Evolutionary conservation across 495 filamentous ascomycete genomes (phyloP), one percentile per base, ranked within the genome.

Genomic region (Aspergillus sparsus): DNA sequence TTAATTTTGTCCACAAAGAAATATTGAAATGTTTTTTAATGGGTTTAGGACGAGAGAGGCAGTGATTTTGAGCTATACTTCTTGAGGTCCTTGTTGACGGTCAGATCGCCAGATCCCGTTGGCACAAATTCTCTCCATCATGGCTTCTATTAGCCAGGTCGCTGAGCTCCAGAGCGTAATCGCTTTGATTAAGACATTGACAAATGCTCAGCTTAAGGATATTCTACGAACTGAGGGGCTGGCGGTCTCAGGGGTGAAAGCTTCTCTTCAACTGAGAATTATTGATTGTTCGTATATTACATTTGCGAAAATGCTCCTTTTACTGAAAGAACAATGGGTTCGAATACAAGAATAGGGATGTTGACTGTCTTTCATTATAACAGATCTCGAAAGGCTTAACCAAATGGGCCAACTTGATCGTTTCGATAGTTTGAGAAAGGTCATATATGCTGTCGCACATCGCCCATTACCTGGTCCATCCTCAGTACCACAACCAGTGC

Each of bases 231-330:
- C 76, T 56, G 88, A 93, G 69, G 81, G 84, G 32, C 79, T 93
- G 15, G 77, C 80, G 36, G 86, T 90, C 41, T 89, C 84, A 32
- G 94, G 94, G 8, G 85, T 91, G 60, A 98, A 98, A 75, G 79
- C 84, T 32, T 80, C 87, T 16, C 75, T 98, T 44, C 92, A 96
- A 71, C 71, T 74, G 31, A 87, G 93, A 60, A 87, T 97, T 49
- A 85, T 87, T 60, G 69, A 82, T 32, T 83, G 94, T 97, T 77
- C 71, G 89, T 85, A 53, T 49, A 57, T 59, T 42, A 45, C 27
- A 27, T 52, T 66, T 44, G 55, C 34, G 37, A 31, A 11, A 7
- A 31, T 53, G 15, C 21, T 34, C 39, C 35, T 16, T 34, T 15
- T 11, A 42, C 31, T 37, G 27, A 21, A 36, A 49, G 11, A 34